Evolutionary conservation across 2,329 filamentous ascomycete genomes (phyloP).

Genomic region (Sclerotiophoma versabilis): DNA sequence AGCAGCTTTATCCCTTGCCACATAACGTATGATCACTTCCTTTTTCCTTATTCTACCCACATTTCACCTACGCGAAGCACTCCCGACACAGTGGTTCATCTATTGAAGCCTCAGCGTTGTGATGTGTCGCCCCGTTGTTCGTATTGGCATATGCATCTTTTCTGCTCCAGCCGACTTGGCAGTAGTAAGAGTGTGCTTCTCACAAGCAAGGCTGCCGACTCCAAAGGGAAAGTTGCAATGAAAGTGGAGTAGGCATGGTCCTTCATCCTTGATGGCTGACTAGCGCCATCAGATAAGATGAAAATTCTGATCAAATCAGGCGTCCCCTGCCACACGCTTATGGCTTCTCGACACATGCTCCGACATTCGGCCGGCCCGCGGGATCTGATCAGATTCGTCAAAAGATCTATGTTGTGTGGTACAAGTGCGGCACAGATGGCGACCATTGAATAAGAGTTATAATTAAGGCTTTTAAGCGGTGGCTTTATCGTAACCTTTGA

Average conservation of each 20-base stretch:
- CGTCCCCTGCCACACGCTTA: not conserved
- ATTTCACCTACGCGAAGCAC: not conserved
- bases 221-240: slow-evolving; percentile 7
- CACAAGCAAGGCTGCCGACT: not conserved
- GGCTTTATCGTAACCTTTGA: not conserved
- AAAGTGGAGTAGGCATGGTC: slow-evolving; percentile 3
- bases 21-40: slow-evolving; percentile 1
- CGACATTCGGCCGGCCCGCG: not conserved
- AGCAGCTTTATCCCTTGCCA: not conserved
- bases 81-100: slow-evolving; percentile 2
- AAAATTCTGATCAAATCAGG: slow-evolving; percentile 8
- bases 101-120: not conserved
- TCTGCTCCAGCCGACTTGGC: slow-evolving; percentile 8
- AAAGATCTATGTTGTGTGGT: not conserved
- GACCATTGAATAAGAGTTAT: not conserved
- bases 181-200: not conserved
- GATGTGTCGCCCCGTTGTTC: not conserved
- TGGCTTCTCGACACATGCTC: not conserved
- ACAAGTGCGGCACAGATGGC: not conserved
- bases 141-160: not conserved
- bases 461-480: not conserved
- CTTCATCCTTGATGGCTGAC: not conserved
- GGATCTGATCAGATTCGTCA: not conserved
- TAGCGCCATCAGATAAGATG: slow-evolving; percentile 17
- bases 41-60: not conserved